Evolutionary conservation across 164 flowering plant species (phyloP).

Genomic region (Aristolochia contorta): DNA sequence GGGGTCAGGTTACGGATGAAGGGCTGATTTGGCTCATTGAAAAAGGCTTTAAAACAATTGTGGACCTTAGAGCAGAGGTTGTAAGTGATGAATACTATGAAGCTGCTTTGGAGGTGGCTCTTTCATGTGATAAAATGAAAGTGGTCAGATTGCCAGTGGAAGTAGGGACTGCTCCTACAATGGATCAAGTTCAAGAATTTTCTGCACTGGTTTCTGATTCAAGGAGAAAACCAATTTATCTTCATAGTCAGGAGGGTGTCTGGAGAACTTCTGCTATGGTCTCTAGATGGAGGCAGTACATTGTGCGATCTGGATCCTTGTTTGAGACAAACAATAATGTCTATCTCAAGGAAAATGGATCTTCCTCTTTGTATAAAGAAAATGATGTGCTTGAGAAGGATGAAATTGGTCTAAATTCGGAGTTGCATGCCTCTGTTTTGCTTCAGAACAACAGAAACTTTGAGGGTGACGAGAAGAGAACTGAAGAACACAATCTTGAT

Average conservation of each 20-base stretch:
- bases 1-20: slow-evolving; percentile 92
- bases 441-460: slow-evolving; percentile 9
- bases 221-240: slow-evolving; percentile 61
- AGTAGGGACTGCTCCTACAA: slow-evolving; percentile 66
- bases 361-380: not conserved
- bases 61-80: slow-evolving; percentile 88
- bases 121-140: slow-evolving; percentile 46
- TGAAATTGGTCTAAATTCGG: slow-evolving; percentile 15
- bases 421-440: too few relatives aligned
- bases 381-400: slow-evolving; percentile 13
- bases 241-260: slow-evolving; percentile 85
- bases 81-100: slow-evolving; percentile 63
- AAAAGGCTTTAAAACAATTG: slow-evolving; percentile 64
- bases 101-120: slow-evolving; percentile 49
- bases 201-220: slow-evolving; percentile 64
- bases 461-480: slow-evolving; percentile 14
- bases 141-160: slow-evolving; percentile 71
- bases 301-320: slow-evolving; percentile 30
- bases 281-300: slow-evolving; percentile 87
- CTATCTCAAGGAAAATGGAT: slow-evolving; percentile 11
- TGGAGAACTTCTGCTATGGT: slow-evolving; percentile 89
- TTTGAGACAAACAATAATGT: slow-evolving; percentile 12
- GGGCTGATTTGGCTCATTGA: slow-evolving; percentile 65
- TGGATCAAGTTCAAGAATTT: slow-evolving; percentile 82
- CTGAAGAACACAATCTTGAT: slow-evolving; percentile 3